A percentile compares a stretch with the other conserved stretches of the same genome.
These are phyloP conservation scores for Aspergillus sp. DNA, from an alignment of 2,329 filamentous ascomycete species.

Conservation along the genomic window DNA sequence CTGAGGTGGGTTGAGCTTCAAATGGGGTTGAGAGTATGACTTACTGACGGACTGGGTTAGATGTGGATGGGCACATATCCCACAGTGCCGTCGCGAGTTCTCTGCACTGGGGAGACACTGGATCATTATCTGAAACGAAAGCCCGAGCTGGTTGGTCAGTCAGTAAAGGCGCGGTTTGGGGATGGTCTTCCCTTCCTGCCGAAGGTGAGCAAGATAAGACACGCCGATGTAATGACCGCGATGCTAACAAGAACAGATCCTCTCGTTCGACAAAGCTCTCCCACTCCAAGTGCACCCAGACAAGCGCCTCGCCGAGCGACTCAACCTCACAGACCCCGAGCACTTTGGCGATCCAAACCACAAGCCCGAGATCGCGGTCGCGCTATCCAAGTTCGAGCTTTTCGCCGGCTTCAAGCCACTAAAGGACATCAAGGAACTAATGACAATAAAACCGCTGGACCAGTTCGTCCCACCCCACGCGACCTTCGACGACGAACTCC, in stretches of 20 bases:
- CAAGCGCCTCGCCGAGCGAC: conserved; percentile 62
- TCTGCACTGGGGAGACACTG: conserved; percentile 63
- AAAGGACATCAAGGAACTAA: conserved; percentile 57
- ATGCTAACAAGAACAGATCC: conserved; percentile 46
- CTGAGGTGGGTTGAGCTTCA: conserved; percentile 47
- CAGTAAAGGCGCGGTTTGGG: conserved; percentile 61
- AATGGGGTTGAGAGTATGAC: neutral
- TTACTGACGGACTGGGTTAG: conserved; percentile 17
- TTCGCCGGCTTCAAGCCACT: conserved; percentile 75
- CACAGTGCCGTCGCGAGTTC: conserved; percentile 64
- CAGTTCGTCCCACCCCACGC: conserved; percentile 52
- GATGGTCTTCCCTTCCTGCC: conserved; percentile 69
- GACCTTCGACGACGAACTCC: conserved; percentile 56
- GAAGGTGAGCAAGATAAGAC: conserved; percentile 50
- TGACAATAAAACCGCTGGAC: conserved; percentile 55
- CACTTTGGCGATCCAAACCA: conserved; percentile 72
- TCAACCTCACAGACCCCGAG: conserved; percentile 64
- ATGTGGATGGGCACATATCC: conserved; percentile 81
- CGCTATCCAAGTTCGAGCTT: conserved; percentile 69
- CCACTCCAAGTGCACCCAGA: conserved; percentile 75
- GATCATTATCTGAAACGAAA: conserved; percentile 65
- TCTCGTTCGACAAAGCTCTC: conserved; percentile 73
- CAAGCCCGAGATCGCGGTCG: conserved; percentile 77
- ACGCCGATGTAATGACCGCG: too few species aligned
- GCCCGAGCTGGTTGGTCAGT: conserved; percentile 63